phyloP scores from a whole-genome alignment of 257 asterid genomes.

The Solanum lycopersicoides region DNA sequence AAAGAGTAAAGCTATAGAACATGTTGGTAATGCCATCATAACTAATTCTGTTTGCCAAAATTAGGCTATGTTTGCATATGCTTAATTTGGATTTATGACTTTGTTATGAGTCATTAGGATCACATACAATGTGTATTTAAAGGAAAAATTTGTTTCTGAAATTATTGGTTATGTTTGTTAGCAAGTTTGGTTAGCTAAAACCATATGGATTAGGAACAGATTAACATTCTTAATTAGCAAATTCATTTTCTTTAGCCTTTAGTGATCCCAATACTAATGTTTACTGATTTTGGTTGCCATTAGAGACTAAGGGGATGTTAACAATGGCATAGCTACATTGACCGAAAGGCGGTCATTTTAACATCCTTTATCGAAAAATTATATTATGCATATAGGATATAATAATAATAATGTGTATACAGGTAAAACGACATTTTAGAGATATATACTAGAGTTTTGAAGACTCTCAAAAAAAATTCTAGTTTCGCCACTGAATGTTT shows the following conservation, averaged over 20 bases:
- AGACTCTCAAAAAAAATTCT: too few relatives aligned
- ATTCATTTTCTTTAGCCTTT: background rate
- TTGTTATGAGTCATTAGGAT: background rate
- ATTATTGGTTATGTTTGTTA: background rate
- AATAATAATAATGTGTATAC: too few relatives aligned
- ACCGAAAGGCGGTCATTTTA: too few relatives aligned
- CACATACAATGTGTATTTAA: conserved; percentile 13
- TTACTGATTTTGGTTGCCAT: background rate
- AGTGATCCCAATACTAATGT: background rate
- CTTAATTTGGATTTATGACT: background rate
- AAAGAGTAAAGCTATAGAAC: conserved; percentile 6
- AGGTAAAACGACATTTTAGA: too few relatives aligned
- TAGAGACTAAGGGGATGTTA: background rate
- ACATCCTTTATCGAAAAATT: too few relatives aligned
- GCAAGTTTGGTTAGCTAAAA: conserved; percentile 30
- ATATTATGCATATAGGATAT: too few relatives aligned
- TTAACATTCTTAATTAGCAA: background rate
- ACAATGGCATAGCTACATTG: too few relatives aligned
- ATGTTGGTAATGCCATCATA: conserved; percentile 26
- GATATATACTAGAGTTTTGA: too few relatives aligned
- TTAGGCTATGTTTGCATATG: background rate
- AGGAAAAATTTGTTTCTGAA: conserved; percentile 1
- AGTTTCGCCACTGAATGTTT: too few relatives aligned
- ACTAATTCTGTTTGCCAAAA: background rate
- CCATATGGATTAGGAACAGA: background rate